phyloP scores from a whole-genome alignment of 2,329 filamentous ascomycete species.

The Dothideomycetes sp. region DNA sequence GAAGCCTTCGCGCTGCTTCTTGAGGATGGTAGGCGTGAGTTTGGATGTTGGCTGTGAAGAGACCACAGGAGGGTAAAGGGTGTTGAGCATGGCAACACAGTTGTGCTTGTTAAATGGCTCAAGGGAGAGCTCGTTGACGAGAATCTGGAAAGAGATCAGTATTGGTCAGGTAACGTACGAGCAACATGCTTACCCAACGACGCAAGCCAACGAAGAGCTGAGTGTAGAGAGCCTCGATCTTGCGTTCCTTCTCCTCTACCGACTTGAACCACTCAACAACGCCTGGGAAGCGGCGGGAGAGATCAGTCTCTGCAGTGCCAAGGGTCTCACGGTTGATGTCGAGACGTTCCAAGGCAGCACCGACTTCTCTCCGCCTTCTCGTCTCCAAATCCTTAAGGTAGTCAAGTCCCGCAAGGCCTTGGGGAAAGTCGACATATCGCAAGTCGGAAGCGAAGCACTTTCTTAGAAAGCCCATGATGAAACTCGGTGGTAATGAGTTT shows the following conservation, averaged over 20 bases:
- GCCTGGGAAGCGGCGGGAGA: constrained; percentile 41
- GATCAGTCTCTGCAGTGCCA: constrained; percentile 32
- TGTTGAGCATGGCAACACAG: constrained; percentile 58
- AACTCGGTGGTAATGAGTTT: constrained; percentile 50
- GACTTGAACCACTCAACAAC: constrained; percentile 43
- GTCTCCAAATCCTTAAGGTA: constrained; percentile 54
- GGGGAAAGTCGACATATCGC: constrained; percentile 51
- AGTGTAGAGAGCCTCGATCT: constrained; percentile 46
- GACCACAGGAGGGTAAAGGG: constrained; percentile 49
- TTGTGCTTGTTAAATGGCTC: constrained; percentile 54
- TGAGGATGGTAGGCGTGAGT: constrained; percentile 40
- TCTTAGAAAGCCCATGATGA: constrained; percentile 51
- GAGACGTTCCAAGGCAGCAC: constrained; percentile 42
- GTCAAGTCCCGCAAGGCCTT: constrained; percentile 54
- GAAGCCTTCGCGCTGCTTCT: constrained; percentile 48
- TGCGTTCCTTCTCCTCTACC: constrained; percentile 35
- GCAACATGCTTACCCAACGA: constrained; percentile 43
- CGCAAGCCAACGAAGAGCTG: constrained; percentile 51
- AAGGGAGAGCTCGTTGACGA: constrained; percentile 55
- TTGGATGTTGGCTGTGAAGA: constrained; percentile 38
- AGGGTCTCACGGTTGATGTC: constrained; percentile 37
- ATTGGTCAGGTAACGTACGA: not conserved
- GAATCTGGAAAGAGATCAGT: constrained; percentile 32
- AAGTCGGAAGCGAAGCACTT: constrained; percentile 47
- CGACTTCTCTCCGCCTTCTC: constrained; percentile 47